Evolutionary conservation across 2,329 filamentous ascomycete genomes (phyloP).

Genomic region (Pseudogymnoascus sp.): DNA sequence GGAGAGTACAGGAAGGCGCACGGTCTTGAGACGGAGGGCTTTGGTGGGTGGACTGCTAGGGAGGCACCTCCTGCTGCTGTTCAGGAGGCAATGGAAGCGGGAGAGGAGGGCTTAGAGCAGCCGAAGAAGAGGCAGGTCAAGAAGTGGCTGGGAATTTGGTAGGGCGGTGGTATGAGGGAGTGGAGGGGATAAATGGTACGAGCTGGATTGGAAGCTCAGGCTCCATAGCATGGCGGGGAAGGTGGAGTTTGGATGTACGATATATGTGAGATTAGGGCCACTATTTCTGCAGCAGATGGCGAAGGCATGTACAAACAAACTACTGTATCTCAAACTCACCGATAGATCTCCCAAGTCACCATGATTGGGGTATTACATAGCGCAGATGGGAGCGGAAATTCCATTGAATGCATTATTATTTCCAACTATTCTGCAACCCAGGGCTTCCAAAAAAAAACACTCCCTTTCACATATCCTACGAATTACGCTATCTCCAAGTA

Average conservation of each 20-base stretch:
- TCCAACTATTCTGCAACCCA: neutral
- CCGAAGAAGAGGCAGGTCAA: conserved; percentile 51
- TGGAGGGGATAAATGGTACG: neutral
- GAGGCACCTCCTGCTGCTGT: conserved; percentile 14
- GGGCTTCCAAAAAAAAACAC: conserved; percentile 64
- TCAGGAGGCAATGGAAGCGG: conserved; percentile 18
- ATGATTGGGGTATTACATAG: neutral
- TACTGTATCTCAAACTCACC: neutral
- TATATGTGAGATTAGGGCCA: neutral
- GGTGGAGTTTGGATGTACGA: neutral
- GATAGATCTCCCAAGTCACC: neutral
- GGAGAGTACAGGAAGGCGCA: conserved; percentile 80
- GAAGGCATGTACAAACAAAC: neutral
- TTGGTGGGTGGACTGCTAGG: conserved; percentile 44
- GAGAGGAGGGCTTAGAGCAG: conserved; percentile 33
- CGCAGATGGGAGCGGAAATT: neutral
- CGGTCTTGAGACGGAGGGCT: conserved; percentile 62
- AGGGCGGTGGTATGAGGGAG: conserved; percentile 16
- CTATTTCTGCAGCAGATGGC: neutral
- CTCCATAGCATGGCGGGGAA: neutral
- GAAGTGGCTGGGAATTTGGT: conserved; percentile 85
- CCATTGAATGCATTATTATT: neutral
- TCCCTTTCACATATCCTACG: conserved; percentile 57
- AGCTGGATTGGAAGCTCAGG: neutral
- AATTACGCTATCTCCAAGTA: neutral